A percentile compares a stretch with the other conserved stretches of the same genome.
These are phyloP conservation scores for Skeletonema marinoi DNA, from an alignment of 108 stramenopile genomes.

Conservation along the genomic window DNA sequence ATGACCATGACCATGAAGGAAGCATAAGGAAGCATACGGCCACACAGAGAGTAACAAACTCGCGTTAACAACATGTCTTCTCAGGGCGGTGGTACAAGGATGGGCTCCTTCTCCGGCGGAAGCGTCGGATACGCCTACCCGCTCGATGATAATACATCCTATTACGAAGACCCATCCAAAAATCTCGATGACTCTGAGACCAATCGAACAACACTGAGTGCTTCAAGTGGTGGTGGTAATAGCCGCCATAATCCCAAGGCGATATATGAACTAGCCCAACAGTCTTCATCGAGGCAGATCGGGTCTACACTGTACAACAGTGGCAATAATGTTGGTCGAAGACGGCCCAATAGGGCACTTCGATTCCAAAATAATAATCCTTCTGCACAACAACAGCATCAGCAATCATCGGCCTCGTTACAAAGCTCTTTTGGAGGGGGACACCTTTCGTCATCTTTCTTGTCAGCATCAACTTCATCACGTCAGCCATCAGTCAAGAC, in stretches of 20 bases:
- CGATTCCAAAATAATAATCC: not conserved
- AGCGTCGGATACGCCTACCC: not conserved
- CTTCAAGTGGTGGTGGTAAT: not conserved
- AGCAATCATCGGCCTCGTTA: not conserved
- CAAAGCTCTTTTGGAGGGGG: not conserved
- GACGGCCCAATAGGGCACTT: not conserved
- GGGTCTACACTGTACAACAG: not conserved
- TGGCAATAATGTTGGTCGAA: not conserved
- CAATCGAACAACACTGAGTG: not conserved
- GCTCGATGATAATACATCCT: not conserved
- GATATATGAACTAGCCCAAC: not conserved
- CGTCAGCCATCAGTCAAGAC: not conserved
- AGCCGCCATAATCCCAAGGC: not conserved
- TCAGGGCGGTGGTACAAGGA: not conserved
- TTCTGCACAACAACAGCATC: not conserved
- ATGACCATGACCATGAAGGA: too few relatives aligned
- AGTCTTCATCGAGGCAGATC: not conserved
- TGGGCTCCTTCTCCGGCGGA: slow-evolving; percentile 1
- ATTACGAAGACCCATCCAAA: too few relatives aligned
- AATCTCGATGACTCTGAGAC: not conserved
- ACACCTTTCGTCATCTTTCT: not conserved
- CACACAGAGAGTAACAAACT: too few relatives aligned
- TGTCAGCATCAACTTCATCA: not conserved
- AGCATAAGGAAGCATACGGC: too few relatives aligned
- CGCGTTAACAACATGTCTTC: not conserved